Evolutionary conservation across 78 protist species (phyloP), one percentile per base, ranked within the genome.

Genomic region (Dictyostelium intermedium): DNA sequence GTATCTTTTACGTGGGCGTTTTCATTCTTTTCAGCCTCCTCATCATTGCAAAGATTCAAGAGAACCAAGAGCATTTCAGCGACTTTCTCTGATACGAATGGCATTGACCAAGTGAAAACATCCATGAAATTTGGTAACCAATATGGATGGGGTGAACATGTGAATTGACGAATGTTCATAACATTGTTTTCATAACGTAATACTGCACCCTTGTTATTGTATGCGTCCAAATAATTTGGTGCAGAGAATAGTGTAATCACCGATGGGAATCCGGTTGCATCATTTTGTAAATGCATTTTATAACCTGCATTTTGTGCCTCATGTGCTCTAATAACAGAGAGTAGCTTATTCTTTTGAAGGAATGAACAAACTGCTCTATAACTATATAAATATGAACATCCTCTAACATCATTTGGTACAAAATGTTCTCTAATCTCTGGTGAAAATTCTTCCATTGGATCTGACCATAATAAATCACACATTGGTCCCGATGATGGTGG

Each of bases 181-280:
- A 97, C 95, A 73, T 97, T 98, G 95, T 97, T 97, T 80, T 97
- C 98, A 87, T 97, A 98, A 82, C 93, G 91, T 82, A 91, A 72
- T 32, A 95, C 93, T 45, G 96, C 86, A 47, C 98, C 99, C 95
- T 99, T 99, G 96, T 99, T 99, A 82, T 96, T 91, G 89, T 98
- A 99, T 16, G 97, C 92, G 82, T 99, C 99, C 70, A 98, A 96
- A 91, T 99, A 99, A 94, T 99, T 99, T 35, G 99, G 99, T 2
- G 99, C 99, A 16, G 99, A 98, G 82, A 99, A 99, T 47, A 99
- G 50, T 14, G 99, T 99, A 69, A 99, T 99, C 47, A 99, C 99
- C 16, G 99, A 84, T 47, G 99, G 99, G 91, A 99, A 99, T 27
- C 97, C 98, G 34, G 97, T 98, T 5, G 93, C 78, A 37, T 79